These are phyloP conservation scores for Colletotrichum sp. DNA, from an alignment of 2,329 filamentous ascomycete species.

Conservation along the genomic window DNA sequence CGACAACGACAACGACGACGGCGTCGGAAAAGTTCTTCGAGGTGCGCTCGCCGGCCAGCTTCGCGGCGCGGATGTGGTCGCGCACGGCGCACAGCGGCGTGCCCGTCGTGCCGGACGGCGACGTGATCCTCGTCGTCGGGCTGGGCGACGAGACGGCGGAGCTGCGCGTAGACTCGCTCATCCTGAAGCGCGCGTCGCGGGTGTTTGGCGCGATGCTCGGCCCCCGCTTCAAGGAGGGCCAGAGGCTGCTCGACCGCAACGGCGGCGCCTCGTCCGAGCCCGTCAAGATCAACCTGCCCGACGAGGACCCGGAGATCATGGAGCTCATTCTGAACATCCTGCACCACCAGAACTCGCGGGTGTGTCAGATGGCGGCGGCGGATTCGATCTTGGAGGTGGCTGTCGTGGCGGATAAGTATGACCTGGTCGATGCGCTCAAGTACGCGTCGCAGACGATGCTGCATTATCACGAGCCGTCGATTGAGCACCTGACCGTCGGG, in stretches of 20 bases:
- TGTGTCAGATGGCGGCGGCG: slow-evolving; percentile 31
- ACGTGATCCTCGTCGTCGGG: slow-evolving; percentile 28
- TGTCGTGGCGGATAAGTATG: slow-evolving; percentile 31
- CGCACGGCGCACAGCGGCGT: slow-evolving; percentile 10
- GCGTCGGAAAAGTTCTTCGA: slow-evolving; percentile 15
- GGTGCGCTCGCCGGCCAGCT: slow-evolving; percentile 16
- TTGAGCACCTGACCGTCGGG: slow-evolving; percentile 15
- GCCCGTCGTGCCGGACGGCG: slow-evolving; percentile 20
- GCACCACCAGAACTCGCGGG: slow-evolving; percentile 28
- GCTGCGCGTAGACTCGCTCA: slow-evolving; percentile 22
- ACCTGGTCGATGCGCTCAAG: slow-evolving; percentile 15
- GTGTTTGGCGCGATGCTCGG: slow-evolving; percentile 31
- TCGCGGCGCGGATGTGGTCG: slow-evolving; percentile 20
- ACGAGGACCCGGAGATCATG: slow-evolving; percentile 36
- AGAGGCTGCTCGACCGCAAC: slow-evolving; percentile 16
- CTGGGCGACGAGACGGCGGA: slow-evolving; percentile 9
- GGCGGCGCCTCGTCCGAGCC: neutral
- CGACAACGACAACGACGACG: neutral
- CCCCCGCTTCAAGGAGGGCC: slow-evolving; percentile 26
- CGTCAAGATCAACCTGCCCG: slow-evolving; percentile 30
- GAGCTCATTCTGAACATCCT: slow-evolving; percentile 35
- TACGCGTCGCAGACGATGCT: slow-evolving; percentile 19
- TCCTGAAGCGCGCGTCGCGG: slow-evolving; percentile 29
- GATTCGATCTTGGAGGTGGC: slow-evolving; percentile 31
- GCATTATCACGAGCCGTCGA: slow-evolving; percentile 16